These are phyloP conservation scores for Melastoma candidum DNA, from an alignment of 441 rosid species.

Conservation along the genomic window DNA sequence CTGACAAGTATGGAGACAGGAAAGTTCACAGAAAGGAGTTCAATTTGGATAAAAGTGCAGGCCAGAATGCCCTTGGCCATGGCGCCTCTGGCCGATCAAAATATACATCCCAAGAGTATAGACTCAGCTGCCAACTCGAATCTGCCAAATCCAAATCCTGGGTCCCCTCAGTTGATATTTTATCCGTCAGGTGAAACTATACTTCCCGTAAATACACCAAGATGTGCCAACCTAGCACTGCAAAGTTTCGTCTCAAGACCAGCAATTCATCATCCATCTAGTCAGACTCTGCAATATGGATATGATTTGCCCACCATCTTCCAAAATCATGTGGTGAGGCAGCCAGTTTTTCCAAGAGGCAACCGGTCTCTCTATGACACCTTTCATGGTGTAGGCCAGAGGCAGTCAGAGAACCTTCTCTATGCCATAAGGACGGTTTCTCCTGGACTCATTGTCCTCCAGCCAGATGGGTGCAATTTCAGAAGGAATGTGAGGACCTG, in stretches of 20 bases:
- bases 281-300: too few species aligned
- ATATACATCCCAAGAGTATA: constrained; percentile 10
- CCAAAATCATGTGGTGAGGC: constrained; percentile 17
- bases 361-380: constrained; percentile 19
- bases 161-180: not conserved
- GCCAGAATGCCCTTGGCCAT: not conserved
- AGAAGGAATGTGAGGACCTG: constrained; percentile 16
- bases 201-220: constrained; percentile 9
- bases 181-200: constrained; percentile 6
- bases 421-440: constrained; percentile 16
- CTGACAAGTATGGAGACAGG: constrained; percentile 56
- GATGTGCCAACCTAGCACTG: constrained; percentile 9
- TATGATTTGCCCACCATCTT: too few species aligned
- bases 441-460: constrained; percentile 19
- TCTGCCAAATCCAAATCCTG: not conserved
- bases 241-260: constrained; percentile 18
- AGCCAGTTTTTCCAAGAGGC: constrained; percentile 19
- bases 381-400: constrained; percentile 16
- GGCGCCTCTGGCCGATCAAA: constrained; percentile 3
- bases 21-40: constrained; percentile 35
- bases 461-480: constrained; percentile 24
- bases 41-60: constrained; percentile 24
- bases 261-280: constrained; percentile 12
- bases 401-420: constrained; percentile 5
- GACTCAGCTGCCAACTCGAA: constrained; percentile 11